These are phyloP conservation scores for Stentor coeruleus DNA, from an alignment of 73 alveolate genomes.

Conservation along the genomic window DNA sequence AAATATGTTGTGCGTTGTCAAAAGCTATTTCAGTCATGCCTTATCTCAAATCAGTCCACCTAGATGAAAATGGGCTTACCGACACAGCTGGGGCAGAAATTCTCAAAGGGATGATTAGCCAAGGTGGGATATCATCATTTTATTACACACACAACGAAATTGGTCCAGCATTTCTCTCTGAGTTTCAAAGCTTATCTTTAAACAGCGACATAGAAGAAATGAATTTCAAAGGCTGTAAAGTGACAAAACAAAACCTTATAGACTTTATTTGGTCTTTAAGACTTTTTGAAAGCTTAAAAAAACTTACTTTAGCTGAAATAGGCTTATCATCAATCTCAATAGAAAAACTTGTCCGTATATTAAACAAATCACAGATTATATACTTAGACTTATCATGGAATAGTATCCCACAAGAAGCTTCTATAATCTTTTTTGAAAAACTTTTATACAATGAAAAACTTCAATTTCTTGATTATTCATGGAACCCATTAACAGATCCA, in stretches of 20 bases:
- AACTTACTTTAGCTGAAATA: not conserved
- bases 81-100: not conserved
- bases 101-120: not conserved
- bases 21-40: not conserved
- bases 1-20: not conserved
- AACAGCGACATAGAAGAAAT: not conserved
- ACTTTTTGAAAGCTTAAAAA: not conserved
- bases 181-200: not conserved
- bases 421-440: not conserved
- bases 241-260: not conserved
- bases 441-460: not conserved
- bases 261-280: not conserved
- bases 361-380: not conserved
- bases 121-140: not conserved
- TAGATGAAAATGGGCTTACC: not conserved
- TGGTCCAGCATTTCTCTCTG: not conserved
- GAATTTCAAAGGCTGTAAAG: conserved; percentile 13
- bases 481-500: not conserved
- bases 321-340: not conserved
- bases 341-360: not conserved
- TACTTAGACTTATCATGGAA: conserved; percentile 4
- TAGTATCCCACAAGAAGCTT: not conserved
- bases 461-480: not conserved
- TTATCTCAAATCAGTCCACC: not conserved
- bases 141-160: conserved; percentile 11